phyloP scores from a whole-genome alignment of 1,284 basidiomycete genomes.

The Takashimella tepidaria region DNA sequence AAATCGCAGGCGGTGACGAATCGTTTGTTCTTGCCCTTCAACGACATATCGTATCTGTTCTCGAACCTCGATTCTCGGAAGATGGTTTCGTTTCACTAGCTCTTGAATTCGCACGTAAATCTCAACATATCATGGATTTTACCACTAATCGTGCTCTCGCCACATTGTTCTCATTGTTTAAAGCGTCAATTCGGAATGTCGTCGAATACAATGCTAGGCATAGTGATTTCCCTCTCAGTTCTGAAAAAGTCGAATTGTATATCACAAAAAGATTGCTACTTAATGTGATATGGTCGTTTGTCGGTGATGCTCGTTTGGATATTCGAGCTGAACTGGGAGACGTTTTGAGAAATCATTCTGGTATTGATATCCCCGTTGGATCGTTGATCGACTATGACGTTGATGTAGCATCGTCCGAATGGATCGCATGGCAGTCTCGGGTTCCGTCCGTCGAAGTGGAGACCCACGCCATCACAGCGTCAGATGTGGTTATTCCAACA shows the following conservation, averaged over 20 bases:
- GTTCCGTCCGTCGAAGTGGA: slow-evolving; percentile 97
- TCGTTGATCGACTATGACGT: slow-evolving; percentile 97
- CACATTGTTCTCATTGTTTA: slow-evolving; percentile 93
- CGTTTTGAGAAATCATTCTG: slow-evolving; percentile 76
- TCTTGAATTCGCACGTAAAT: slow-evolving; percentile 69
- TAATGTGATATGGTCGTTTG: slow-evolving; percentile 95
- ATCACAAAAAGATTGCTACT: slow-evolving; percentile 85
- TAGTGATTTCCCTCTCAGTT: slow-evolving; percentile 82
- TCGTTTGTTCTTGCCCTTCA: slow-evolving; percentile 61
- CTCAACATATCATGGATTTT: slow-evolving; percentile 99
- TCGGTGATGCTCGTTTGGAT: slow-evolving; percentile 89
- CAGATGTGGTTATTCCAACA: slow-evolving; percentile 96
- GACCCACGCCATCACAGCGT: slow-evolving; percentile 87
- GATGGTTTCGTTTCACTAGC: slow-evolving; percentile 77
- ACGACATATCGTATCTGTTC: slow-evolving; percentile 66
- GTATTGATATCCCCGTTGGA: slow-evolving; percentile 83
- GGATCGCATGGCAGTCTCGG: slow-evolving; percentile 84
- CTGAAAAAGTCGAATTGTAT: slow-evolving; percentile 83
- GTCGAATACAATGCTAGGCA: slow-evolving; percentile 94
- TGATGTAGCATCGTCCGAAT: slow-evolving; percentile 76
- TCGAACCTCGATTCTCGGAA: slow-evolving; percentile 75
- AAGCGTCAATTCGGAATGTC: slow-evolving; percentile 90
- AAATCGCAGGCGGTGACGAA: slow-evolving; percentile 52
- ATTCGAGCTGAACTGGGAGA: slow-evolving; percentile 86
- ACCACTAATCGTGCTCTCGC: slow-evolving; percentile 85